Conservation (phyloP, 176 grass and related monocot species). For the Bromus sterilis region DNA sequence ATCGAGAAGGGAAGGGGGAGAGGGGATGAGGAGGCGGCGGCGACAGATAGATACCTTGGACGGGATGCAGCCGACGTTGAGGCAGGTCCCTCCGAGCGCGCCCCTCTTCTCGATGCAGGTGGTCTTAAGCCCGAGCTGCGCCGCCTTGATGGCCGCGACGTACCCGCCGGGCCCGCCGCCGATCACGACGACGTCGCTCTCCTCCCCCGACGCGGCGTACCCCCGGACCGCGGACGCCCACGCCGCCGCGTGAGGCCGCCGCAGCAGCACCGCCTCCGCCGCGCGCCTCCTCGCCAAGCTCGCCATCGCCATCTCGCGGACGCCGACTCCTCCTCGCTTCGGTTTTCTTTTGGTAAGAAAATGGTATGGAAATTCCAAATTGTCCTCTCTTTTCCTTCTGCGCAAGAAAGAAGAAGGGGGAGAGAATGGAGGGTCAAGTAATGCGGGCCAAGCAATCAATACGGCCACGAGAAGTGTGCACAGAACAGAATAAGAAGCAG, state of each 20-base stretch:
- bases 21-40: neutral
- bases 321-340: neutral
- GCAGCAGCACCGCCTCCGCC: slow-evolving; percentile 27
- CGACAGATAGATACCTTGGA: slow-evolving; percentile 54
- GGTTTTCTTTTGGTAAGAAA: neutral
- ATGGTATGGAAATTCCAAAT: neutral
- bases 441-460: neutral
- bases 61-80: slow-evolving; percentile 93
- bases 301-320: slow-evolving; percentile 61
- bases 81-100: slow-evolving; percentile 75
- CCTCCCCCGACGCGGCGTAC: slow-evolving; percentile 47
- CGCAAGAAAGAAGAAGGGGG: neutral
- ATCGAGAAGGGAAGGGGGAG: neutral
- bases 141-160: slow-evolving; percentile 86
- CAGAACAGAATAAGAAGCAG: neutral
- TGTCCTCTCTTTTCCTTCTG: slow-evolving; percentile 6
- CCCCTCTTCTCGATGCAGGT: slow-evolving; percentile 96
- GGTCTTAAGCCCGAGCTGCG: slow-evolving; percentile 82
- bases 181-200: slow-evolving; percentile 86
- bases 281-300: slow-evolving; percentile 63
- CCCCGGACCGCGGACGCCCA: slow-evolving; percentile 34
- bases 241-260: slow-evolving; percentile 24
- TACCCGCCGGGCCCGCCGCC: slow-evolving; percentile 88
- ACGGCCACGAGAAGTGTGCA: neutral
- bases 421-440: neutral